Percentiles rank a stretch among this genome's conserved stretches.
Evolutionary conservation across 805 yeast species (phyloP).

Genomic region (Kuraishia floccosa): DNA sequence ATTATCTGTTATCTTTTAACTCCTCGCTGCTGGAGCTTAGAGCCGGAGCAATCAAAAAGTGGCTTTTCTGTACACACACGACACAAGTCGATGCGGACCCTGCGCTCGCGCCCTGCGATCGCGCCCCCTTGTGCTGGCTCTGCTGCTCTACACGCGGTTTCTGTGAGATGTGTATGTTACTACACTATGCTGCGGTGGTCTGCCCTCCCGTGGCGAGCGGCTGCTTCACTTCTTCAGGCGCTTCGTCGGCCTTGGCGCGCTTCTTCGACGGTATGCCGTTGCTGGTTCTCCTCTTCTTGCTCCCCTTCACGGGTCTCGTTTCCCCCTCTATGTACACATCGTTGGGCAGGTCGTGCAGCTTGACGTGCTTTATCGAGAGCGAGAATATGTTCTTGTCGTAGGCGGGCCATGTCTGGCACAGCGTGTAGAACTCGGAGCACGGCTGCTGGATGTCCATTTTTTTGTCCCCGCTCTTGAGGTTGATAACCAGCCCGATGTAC

Average conservation of each 20-base stretch:
- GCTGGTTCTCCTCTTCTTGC: constrained; percentile 30
- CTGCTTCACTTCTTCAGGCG: too few species aligned
- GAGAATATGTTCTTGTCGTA: constrained; percentile 52
- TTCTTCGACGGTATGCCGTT: constrained; percentile 22
- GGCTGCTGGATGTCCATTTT: constrained; percentile 80
- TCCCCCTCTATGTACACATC: constrained; percentile 81
- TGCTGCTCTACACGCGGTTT: too few species aligned
- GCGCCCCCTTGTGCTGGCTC: too few species aligned
- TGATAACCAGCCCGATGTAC: constrained; percentile 67
- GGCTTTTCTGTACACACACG: too few species aligned
- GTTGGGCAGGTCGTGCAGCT: constrained; percentile 71
- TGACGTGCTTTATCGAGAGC: constrained; percentile 62
- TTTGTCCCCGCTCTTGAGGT: constrained; percentile 38
- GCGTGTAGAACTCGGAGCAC: constrained; percentile 76
- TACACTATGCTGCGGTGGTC: too few species aligned
- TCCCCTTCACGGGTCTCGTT: constrained; percentile 52
- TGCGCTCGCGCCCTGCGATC: too few species aligned
- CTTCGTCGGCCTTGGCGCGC: constrained; percentile 12
- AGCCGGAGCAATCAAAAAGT: too few species aligned
- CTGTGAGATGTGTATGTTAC: too few species aligned
- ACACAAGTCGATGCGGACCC: too few species aligned
- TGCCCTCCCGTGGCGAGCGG: too few species aligned
- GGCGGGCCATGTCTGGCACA: constrained; percentile 64
- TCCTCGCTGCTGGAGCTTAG: too few species aligned
- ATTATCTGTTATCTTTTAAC: too few species aligned